Evolutionary conservation across 305 asterid genomes (phyloP), one percentile per base, ranked within the genome.

Genomic region (Salvia sclarea): DNA sequence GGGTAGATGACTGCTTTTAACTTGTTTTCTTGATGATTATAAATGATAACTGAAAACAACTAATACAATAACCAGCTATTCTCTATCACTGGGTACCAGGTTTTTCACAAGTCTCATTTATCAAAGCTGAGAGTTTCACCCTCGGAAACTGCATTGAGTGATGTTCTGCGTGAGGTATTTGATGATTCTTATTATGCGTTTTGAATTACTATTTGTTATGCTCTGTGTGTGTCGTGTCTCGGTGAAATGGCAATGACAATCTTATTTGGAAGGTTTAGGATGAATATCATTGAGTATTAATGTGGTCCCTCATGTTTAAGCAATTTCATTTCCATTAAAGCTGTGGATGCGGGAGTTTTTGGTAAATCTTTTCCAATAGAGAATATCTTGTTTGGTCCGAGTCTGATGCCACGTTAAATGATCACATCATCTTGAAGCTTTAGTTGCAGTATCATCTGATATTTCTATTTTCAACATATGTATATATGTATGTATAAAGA

Each of bases 61-160:
- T 7, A 38, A 69, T 53, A 55, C 52, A 53, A 54, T 81, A 49
- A 68, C 21, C 38, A 41, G n/a, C 21, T 74, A 11, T 28, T 61
- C 44, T 65, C 48, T 63, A 37, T 48, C 72, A 67, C 47, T 68
- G 64, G 43, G 58, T 33, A 52, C 83, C 84, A 93, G 98, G 91
- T 92, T 66, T 93, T 93, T 81, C 96, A 88, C 86, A 93, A 84
- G 84, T 87, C 96, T 79, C 96, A 93, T 84, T 80, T 93, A 79
- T 76, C 76, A 67, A 93, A 90, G 90, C 86, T 82, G 80, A 84
- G 97, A 70, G 98, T 93, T 55, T 87, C 94, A 63, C 97, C 98
- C 56, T 88, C 95, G 7, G 97, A 90, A 83, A 93, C 98, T 80
- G 98, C 98, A 70, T 87, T 93, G 98, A 83, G 84, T 48, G 98